Conservation (phyloP, 2,329 filamentous ascomycete genomes). For the Pestalotiopsis fici region DNA sequence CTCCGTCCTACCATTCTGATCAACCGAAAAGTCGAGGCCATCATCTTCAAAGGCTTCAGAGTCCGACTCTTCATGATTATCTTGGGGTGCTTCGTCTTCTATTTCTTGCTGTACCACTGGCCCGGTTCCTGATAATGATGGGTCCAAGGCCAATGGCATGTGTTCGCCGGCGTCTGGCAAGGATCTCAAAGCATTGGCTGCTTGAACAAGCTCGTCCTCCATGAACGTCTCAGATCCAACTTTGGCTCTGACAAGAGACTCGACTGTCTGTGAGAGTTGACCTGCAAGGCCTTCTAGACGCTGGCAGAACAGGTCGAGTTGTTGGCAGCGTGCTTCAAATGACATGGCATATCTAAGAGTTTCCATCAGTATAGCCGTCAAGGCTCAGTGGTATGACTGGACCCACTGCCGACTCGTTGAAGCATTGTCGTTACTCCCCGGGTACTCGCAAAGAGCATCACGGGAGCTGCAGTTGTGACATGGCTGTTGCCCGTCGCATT, state of each 20-base stretch:
- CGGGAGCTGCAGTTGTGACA: slow-evolving; percentile 8
- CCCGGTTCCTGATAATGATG: not conserved
- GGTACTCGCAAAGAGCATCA: slow-evolving; percentile 3
- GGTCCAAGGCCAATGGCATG: not conserved
- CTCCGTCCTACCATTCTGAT: not conserved
- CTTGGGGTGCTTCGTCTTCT: not conserved
- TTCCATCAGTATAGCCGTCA: not conserved
- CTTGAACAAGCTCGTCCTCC: slow-evolving; percentile 1
- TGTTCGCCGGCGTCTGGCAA: not conserved
- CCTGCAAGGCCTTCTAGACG: slow-evolving; percentile 1
- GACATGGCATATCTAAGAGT: not conserved
- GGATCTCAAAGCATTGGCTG: not conserved
- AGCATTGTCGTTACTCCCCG: slow-evolving; percentile 5
- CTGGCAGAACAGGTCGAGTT: slow-evolving; percentile 1
- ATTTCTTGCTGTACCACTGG: not conserved
- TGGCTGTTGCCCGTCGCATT: slow-evolving; percentile 5
- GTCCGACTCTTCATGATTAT: not conserved
- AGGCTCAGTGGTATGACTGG: not conserved
- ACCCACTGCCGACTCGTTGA: slow-evolving; percentile 7
- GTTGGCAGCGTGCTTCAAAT: slow-evolving; percentile 4
- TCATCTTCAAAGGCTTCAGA: slow-evolving; percentile 4
- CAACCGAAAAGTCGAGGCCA: not conserved
- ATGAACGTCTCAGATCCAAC: not conserved
- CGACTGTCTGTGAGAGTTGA: slow-evolving; percentile 4
- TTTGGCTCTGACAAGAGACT: not conserved